These are phyloP conservation scores for Acanthamoeba triangularis DNA, from an alignment of 208 protist species.

Conservation along the genomic window DNA sequence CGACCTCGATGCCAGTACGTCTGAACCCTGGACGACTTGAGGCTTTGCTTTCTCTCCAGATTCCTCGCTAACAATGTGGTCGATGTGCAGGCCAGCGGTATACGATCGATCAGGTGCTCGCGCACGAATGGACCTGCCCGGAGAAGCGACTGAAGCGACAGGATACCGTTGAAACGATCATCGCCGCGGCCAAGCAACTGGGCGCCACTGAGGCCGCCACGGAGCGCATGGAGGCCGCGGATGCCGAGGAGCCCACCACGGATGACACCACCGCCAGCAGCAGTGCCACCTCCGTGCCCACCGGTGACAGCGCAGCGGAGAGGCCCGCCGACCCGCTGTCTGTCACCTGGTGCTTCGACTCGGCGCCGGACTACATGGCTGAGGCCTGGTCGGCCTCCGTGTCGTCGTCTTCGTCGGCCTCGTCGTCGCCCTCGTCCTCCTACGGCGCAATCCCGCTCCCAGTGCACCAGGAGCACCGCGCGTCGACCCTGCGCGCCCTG, in stretches of 20 bases:
- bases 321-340: too few relatives aligned
- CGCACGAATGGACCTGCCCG: background rate
- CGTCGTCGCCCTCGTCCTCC: background rate
- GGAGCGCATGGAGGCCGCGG: too few relatives aligned
- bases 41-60: too few relatives aligned
- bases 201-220: background rate
- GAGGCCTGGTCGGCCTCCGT: background rate
- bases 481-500: background rate
- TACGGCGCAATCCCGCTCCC: background rate
- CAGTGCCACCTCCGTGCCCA: background rate
- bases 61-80: background rate
- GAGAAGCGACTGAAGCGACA: background rate
- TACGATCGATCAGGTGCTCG: constrained; percentile 20
- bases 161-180: background rate
- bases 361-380: background rate
- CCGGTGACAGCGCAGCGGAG: background rate
- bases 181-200: background rate
- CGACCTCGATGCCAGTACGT: background rate
- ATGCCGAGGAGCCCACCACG: too few relatives aligned
- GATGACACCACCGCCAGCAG: background rate
- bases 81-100: background rate
- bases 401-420: background rate
- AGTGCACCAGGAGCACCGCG: background rate
- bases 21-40: background rate
- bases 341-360: background rate